Base-by-base conservation (phyloP, 2,329 filamentous ascomycete species). In the Fusarium sp. region DNA sequence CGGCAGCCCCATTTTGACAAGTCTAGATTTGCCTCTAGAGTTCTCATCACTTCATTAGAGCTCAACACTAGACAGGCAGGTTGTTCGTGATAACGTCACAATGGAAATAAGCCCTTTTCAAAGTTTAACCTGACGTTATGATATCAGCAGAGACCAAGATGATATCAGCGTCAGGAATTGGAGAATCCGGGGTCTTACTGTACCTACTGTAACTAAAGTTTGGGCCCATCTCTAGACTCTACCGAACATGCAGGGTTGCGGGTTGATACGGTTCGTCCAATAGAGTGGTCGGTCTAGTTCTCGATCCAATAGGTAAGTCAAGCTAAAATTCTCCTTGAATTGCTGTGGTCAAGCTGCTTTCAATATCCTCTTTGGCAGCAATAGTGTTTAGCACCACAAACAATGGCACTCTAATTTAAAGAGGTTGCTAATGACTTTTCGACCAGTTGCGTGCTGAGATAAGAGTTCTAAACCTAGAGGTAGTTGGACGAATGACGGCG, bases 131-230 rank as follows among this genome's bases (percentile, higher is more conserved):
- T 55, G 40, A n/a, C 30, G 11, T 44, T 34, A 67, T 67, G 56
- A 70, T 70, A 57, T 66, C 54, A 69, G 41, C 32, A 42, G 12
- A 66, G 60, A 52, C 44, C 34, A 65, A 24, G 40, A 69, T 69
- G 67, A 70, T 70, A 71, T 70, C 68, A 70, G 55, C 29, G 44
- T 69, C 47, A 37, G 41, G 44, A 37, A 44, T 57, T 45, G 20
- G 30, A 29, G 18, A 69, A 67, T 58, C 57, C 34, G 57, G 67
- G 56, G 40, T 61, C 37, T 41, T 5, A n/a, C 18, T 37, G 34
- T 37, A 37, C 32, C 32, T 34, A 34, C 34, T n/a, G 34, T 37
- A 37, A 37, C 34, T 55, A 52, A 22, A 52, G 49, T 37, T 55
- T 51, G 45, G 27, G 12, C 29, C 64, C 27, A 51, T 40, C 34